These are phyloP conservation scores for Cadophora sp. DNA, from an alignment of 2,329 filamentous ascomycete species.

Conservation along the genomic window DNA sequence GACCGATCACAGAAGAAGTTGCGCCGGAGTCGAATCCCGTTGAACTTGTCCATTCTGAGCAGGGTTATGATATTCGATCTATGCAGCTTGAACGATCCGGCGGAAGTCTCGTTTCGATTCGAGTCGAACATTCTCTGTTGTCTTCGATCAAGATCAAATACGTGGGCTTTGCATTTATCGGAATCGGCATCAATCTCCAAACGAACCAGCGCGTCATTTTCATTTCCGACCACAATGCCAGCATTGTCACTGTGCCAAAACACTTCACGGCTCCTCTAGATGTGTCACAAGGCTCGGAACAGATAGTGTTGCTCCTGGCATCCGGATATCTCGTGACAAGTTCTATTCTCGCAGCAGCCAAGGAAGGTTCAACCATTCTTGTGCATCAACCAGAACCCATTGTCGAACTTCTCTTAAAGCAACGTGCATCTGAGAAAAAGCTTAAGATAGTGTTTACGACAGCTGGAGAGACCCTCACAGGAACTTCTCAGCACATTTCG, in stretches of 20 bases:
- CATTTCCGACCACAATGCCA: constrained; percentile 9
- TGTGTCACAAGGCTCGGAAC: neutral
- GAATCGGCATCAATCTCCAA: neutral
- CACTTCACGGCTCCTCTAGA: neutral
- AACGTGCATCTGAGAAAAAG: constrained; percentile 1
- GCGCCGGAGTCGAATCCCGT: neutral
- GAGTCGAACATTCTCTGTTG: neutral
- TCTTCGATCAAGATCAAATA: neutral
- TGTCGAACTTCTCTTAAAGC: neutral
- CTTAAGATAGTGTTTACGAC: constrained; percentile 6
- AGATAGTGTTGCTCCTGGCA: neutral
- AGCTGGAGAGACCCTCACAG: neutral
- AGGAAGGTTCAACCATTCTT: constrained; percentile 9
- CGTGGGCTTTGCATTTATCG: neutral
- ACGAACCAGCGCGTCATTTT: neutral
- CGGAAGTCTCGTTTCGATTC: neutral
- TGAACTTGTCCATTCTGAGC: neutral
- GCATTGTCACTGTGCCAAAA: constrained; percentile 1
- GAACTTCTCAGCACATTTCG: neutral
- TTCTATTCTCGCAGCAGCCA: neutral
- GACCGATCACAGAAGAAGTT: constrained; percentile 20
- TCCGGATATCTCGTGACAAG: neutral
- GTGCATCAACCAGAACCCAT: neutral
- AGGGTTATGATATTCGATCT: neutral
- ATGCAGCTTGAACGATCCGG: neutral